Percentiles rank a stretch among this genome's conserved stretches.
Evolutionary conservation across 73 alveolate genomes (phyloP).

Genomic region (Tetrahymena thermophila): DNA sequence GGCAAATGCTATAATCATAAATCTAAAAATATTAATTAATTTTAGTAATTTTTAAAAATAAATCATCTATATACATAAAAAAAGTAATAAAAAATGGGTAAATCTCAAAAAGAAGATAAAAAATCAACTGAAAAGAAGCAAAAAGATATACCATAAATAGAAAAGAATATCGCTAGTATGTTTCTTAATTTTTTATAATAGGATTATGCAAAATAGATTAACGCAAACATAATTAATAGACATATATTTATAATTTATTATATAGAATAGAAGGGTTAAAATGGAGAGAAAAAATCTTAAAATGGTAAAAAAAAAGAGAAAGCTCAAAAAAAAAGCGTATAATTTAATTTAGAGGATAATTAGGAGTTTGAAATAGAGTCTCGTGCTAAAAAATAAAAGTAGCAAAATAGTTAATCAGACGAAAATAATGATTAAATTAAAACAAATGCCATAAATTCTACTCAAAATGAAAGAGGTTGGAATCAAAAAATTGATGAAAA

Average conservation of each 20-base stretch:
- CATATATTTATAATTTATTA: no score
- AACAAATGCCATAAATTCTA: background rate
- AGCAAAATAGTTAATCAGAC: background rate
- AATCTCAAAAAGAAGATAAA: background rate
- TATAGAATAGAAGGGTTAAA: background rate
- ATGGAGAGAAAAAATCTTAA: background rate
- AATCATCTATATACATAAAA: background rate
- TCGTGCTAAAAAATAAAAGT: background rate
- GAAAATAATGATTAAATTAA: background rate
- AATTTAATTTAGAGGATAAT: background rate
- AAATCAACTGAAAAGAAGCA: background rate
- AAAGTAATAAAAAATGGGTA: background rate
- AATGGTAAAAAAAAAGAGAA: background rate
- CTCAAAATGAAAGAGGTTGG: background rate
- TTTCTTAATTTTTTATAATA: no score
- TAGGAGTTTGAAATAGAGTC: background rate
- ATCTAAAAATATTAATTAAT: background rate
- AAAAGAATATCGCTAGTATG: background rate
- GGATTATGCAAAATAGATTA: no score
- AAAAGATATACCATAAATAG: background rate
- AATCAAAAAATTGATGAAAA: constrained; percentile 40
- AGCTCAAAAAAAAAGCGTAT: background rate
- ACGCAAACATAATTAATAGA: no score
- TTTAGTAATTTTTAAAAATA: background rate
- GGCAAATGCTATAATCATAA: background rate